Percentiles rank a stretch among this genome's conserved stretches.
phyloP scores from a whole-genome alignment of 352 stramenopile genomes.

The Phytophthora uliginosa region DNA sequence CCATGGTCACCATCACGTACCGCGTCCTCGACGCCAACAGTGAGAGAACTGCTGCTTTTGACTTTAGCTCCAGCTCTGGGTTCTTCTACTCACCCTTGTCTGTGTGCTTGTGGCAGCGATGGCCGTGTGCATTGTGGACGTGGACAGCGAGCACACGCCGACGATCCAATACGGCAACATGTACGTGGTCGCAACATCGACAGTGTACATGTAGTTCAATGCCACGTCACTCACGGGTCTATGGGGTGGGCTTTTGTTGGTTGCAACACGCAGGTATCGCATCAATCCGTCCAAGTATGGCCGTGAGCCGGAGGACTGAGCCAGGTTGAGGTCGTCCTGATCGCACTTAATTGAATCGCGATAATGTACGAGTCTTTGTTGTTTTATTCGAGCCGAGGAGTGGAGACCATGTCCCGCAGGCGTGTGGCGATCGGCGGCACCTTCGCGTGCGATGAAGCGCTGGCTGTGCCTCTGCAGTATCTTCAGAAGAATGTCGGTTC shows the following conservation, averaged over 20 bases:
- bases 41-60: conserved; percentile 33
- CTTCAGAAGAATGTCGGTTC: conserved; percentile 60
- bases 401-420: conserved; percentile 23
- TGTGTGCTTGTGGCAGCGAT: conserved; percentile 58
- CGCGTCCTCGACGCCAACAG: conserved; percentile 82
- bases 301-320: conserved; percentile 54
- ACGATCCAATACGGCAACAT: conserved; percentile 90
- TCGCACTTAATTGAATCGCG: conserved; percentile 38
- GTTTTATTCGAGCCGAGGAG: background rate
- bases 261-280: conserved; percentile 63
- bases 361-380: conserved; percentile 23
- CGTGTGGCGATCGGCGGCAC: conserved; percentile 62
- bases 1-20: conserved; percentile 90
- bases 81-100: background rate
- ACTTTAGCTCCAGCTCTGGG: background rate
- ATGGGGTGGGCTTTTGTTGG: background rate
- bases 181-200: conserved; percentile 36
- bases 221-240: conserved; percentile 2
- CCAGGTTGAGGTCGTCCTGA: conserved; percentile 4
- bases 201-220: background rate
- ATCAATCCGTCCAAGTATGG: conserved; percentile 83
- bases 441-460: conserved; percentile 68
- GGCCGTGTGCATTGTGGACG: conserved; percentile 87
- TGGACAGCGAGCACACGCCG: conserved; percentile 85
- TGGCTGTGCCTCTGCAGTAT: conserved; percentile 61